Conservation (phyloP, 108 stramenopile genomes). For the Cyclotella cryptica region DNA sequence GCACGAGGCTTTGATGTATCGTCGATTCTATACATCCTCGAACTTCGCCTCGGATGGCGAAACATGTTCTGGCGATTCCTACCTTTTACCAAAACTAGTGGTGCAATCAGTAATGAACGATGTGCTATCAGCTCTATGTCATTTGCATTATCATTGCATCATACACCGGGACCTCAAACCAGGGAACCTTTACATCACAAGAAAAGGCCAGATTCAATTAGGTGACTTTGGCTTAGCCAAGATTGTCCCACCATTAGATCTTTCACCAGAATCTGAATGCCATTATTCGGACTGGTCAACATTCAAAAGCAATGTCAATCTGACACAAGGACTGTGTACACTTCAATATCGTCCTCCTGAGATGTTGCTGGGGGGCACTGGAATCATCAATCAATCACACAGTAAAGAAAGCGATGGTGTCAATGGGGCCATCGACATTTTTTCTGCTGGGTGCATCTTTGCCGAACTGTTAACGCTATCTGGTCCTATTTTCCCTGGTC, state of each 20-base stretch:
- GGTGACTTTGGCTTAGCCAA: conserved; percentile 86
- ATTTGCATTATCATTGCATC: conserved; percentile 89
- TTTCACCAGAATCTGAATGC: conserved; percentile 1
- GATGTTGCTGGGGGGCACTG: conserved; percentile 63
- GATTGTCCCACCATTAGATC: conserved; percentile 30
- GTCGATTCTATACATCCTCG: conserved; percentile 44
- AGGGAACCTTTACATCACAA: conserved; percentile 78
- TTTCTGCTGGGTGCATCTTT: conserved; percentile 68
- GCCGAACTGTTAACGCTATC: conserved; percentile 62
- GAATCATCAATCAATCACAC: conserved; percentile 34
- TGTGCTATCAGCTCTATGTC: conserved; percentile 76
- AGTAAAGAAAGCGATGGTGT: background rate
- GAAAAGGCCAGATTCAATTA: conserved; percentile 64
- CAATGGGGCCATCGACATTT: conserved; percentile 67
- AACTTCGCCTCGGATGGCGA: background rate
- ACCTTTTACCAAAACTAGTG: conserved; percentile 34
- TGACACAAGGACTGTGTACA: conserved; percentile 66
- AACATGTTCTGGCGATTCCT: conserved; percentile 28
- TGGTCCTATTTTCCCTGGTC: conserved; percentile 64
- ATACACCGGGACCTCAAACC: conserved; percentile 97
- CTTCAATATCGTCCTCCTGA: conserved; percentile 86
- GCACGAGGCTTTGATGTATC: conserved; percentile 57
- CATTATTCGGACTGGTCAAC: background rate
- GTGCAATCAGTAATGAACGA: conserved; percentile 65
- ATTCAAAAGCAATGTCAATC: background rate